phyloP scores from a whole-genome alignment of 805 yeast species.

The Komagataella kurtzmanii region DNA sequence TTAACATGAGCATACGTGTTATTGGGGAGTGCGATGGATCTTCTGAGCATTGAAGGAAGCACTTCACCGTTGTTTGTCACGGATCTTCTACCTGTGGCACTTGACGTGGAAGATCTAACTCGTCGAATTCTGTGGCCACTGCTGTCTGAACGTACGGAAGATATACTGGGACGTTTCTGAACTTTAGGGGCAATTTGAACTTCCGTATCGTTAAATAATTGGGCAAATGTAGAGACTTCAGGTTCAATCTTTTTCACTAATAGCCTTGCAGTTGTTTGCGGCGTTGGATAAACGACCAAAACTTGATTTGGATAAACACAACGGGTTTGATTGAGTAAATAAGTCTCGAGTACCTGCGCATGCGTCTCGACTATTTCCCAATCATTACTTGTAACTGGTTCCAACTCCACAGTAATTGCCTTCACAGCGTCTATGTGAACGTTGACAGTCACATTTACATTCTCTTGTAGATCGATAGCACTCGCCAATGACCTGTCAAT shows the following conservation, averaged over 20 bases:
- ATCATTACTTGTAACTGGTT: constrained; percentile 65
- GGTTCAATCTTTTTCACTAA: constrained; percentile 28
- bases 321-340: constrained; percentile 67
- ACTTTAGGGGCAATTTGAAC: constrained; percentile 56
- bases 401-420: constrained; percentile 54
- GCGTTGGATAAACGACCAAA: constrained; percentile 58
- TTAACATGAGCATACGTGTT: neutral
- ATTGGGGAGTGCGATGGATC: neutral
- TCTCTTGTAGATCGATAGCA: constrained; percentile 30
- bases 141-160: constrained; percentile 5
- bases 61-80: constrained; percentile 10
- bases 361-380: constrained; percentile 87
- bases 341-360: constrained; percentile 63
- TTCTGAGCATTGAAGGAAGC: constrained; percentile 6
- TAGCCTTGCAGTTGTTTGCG: constrained; percentile 46
- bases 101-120: neutral
- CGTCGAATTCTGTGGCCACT: constrained; percentile 1
- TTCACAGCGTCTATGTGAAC: constrained; percentile 33
- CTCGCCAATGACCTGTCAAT: constrained; percentile 58
- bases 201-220: constrained; percentile 24
- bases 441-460: constrained; percentile 24
- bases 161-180: constrained; percentile 9
- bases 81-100: neutral
- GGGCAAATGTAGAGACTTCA: constrained; percentile 18
- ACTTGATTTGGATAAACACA: constrained; percentile 48